These are phyloP conservation scores for Neocucurbitaria cava DNA, from an alignment of 2,329 filamentous ascomycete genomes.

Conservation along the genomic window DNA sequence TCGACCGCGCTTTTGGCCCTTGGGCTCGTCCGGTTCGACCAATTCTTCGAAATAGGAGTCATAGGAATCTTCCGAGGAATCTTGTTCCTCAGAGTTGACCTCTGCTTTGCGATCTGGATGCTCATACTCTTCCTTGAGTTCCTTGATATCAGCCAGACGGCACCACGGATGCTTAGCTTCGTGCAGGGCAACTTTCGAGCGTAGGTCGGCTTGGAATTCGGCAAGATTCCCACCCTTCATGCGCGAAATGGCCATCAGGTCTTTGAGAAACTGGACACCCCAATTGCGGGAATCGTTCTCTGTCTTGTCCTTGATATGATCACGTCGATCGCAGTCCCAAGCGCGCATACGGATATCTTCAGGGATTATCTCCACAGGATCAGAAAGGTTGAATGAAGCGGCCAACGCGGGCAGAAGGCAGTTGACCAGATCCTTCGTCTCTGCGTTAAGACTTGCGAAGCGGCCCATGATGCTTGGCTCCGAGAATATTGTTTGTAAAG, in stretches of 20 bases:
- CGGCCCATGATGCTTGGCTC: slow-evolving; percentile 33
- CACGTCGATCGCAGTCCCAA: slow-evolving; percentile 45
- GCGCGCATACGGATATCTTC: slow-evolving; percentile 47
- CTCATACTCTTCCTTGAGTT: slow-evolving; percentile 39
- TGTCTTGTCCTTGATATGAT: slow-evolving; percentile 42
- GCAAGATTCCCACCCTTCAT: slow-evolving; percentile 34
- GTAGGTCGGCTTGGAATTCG: slow-evolving; percentile 34
- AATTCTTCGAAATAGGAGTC: slow-evolving; percentile 42
- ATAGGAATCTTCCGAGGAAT: slow-evolving; percentile 24
- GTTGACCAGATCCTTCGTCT: slow-evolving; percentile 41
- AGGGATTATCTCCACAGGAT: slow-evolving; percentile 39
- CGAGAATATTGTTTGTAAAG: neutral
- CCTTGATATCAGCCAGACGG: slow-evolving; percentile 39
- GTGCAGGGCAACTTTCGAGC: slow-evolving; percentile 32
- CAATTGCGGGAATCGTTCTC: slow-evolving; percentile 47
- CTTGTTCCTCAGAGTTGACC: slow-evolving; percentile 11
- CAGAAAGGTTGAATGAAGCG: slow-evolving; percentile 27
- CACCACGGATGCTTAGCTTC: slow-evolving; percentile 41
- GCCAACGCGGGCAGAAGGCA: slow-evolving; percentile 41
- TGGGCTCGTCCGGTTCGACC: slow-evolving; percentile 31
- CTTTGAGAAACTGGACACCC: slow-evolving; percentile 47
- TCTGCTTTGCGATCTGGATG: slow-evolving; percentile 24
- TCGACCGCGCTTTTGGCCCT: slow-evolving; percentile 24
- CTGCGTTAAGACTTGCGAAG: slow-evolving; percentile 40
- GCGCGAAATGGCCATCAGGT: slow-evolving; percentile 40